Evolutionary conservation across 2,329 filamentous ascomycete species (phyloP).

Genomic region (Aspergillus clavatus): DNA sequence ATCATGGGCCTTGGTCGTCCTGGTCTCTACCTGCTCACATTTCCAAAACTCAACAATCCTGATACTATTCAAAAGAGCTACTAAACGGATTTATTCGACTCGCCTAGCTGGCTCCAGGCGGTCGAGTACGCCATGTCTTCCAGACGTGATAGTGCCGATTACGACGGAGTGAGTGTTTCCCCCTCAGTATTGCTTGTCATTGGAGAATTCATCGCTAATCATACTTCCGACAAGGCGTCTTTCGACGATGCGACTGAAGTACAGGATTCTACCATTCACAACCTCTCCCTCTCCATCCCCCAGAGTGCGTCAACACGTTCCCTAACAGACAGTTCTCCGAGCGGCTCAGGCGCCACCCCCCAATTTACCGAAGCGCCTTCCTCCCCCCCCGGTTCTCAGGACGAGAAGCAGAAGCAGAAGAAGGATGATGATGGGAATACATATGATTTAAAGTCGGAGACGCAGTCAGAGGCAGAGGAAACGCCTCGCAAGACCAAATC

Average conservation of each 20-base stretch:
- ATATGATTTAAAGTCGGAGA: slow-evolving; percentile 23
- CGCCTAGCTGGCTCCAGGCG: background rate
- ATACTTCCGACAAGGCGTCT: slow-evolving; percentile 53
- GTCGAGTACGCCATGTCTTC: slow-evolving; percentile 30
- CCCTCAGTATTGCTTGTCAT: slow-evolving; percentile 2
- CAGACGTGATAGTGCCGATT: slow-evolving; percentile 38
- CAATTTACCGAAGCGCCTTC: slow-evolving; percentile 31
- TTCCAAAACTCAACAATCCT: background rate
- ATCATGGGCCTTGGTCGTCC: slow-evolving; percentile 15
- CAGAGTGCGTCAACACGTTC: slow-evolving; percentile 56
- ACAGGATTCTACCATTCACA: slow-evolving; percentile 23
- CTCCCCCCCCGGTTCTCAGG: slow-evolving; percentile 25
- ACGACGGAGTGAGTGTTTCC: slow-evolving; percentile 37
- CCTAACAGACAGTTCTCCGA: slow-evolving; percentile 47
- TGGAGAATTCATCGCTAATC: slow-evolving; percentile 8
- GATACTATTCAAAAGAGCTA: background rate
- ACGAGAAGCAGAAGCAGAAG: slow-evolving; percentile 16
- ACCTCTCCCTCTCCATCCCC: slow-evolving; percentile 28
- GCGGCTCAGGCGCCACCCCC: slow-evolving; percentile 35
- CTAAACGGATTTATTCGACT: slow-evolving; percentile 5
- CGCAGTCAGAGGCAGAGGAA: slow-evolving; percentile 27
- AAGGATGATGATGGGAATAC: slow-evolving; percentile 19
- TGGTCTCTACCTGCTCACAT: slow-evolving; percentile 2
- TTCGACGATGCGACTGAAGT: slow-evolving; percentile 73
- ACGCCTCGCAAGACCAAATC: slow-evolving; percentile 32